A percentile compares a stretch with the other conserved stretches of the same genome.
phyloP scores from a whole-genome alignment of 768 basidiomycete genomes.

The Pisolithus orientalis region DNA sequence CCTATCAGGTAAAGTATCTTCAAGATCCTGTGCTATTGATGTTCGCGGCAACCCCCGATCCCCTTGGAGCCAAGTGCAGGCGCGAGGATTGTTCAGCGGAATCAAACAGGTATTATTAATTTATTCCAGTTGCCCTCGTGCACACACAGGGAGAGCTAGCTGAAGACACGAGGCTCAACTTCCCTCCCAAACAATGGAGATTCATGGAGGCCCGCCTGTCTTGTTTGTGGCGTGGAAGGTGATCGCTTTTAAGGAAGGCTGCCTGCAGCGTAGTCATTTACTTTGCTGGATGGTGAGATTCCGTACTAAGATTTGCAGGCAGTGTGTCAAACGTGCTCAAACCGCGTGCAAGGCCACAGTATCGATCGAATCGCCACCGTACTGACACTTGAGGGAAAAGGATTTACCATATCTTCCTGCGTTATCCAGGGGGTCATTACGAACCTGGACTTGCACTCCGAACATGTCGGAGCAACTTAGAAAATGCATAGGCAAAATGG shows the following conservation, averaged over 20 bases:
- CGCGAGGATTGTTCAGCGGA: slow-evolving; percentile 6
- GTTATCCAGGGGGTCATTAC: neutral
- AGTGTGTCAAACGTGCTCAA: slow-evolving; percentile 1
- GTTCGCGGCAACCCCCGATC: slow-evolving; percentile 6
- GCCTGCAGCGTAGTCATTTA: neutral
- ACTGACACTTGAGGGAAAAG: neutral
- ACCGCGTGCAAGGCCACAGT: neutral
- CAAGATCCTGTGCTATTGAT: neutral
- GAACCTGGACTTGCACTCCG: neutral
- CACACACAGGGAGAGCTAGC: slow-evolving; percentile 4
- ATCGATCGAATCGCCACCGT: neutral
- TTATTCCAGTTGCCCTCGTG: slow-evolving; percentile 3
- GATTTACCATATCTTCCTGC: neutral
- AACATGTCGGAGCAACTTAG: neutral
- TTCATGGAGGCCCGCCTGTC: neutral
- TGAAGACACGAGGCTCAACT: slow-evolving; percentile 11
- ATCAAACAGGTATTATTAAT: slow-evolving; percentile 4
- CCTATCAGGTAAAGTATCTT: neutral
- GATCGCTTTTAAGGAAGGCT: neutral
- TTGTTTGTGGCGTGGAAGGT: neutral
- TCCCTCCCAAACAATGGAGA: neutral
- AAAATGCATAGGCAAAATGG: neutral
- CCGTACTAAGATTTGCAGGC: neutral
- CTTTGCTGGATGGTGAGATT: neutral
- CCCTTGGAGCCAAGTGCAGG: slow-evolving; percentile 3